These are phyloP conservation scores for Mucor mucedo DNA, from an alignment of 371 early-diverging fungal genomes.

Conservation along the genomic window DNA sequence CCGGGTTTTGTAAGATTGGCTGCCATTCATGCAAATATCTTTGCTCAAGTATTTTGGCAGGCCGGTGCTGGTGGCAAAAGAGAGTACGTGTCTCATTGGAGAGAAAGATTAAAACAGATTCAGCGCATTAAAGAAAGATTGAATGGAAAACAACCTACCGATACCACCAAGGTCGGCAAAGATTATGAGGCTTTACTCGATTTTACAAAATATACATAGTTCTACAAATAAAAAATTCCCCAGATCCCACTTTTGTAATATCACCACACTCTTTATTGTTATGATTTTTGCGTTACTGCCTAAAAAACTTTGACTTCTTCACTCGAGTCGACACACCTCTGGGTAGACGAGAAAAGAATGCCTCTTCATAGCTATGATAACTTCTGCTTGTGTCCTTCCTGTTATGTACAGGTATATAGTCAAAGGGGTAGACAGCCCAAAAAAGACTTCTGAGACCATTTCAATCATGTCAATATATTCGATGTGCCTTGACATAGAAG, in stretches of 20 bases:
- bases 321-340: too few species aligned
- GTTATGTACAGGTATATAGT: too few species aligned
- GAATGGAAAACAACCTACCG: conserved; percentile 15
- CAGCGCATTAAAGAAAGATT: conserved; percentile 72
- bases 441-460: too few species aligned
- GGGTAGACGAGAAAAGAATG: too few species aligned
- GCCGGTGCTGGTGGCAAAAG: conserved; percentile 52
- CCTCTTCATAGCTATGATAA: too few species aligned
- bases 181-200: conserved; percentile 60
- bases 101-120: conserved; percentile 86
- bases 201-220: conserved; percentile 65
- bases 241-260: background rate
- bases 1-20: conserved; percentile 84
- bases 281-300: too few species aligned
- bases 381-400: too few species aligned
- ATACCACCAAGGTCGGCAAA: conserved; percentile 29
- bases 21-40: conserved; percentile 89
- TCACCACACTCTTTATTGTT: background rate
- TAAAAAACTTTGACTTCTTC: too few species aligned
- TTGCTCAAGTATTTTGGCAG: conserved; percentile 82
- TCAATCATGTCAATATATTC: too few species aligned
- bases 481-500: too few species aligned
- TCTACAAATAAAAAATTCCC: background rate
- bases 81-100: conserved; percentile 85
- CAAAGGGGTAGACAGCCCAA: too few species aligned